Base-by-base conservation (phyloP, 345 rosid genomes). In the Camelina sativa region DNA sequence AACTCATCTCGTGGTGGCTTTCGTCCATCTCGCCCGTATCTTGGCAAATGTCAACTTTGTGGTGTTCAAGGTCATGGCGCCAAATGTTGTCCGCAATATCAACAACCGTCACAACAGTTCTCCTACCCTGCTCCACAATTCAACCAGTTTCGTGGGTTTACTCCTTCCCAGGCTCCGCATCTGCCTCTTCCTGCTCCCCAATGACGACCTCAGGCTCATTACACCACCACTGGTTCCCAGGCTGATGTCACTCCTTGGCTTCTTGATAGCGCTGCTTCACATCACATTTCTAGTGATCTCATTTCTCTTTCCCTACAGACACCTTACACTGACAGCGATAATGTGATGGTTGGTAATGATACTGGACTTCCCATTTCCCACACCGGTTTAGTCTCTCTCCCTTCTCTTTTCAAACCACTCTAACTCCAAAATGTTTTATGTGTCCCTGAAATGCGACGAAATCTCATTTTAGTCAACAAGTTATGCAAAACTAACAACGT, bases 161-260 rank as follows among this genome's bases (percentile, higher is more conserved):
- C 28, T 25, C 28, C 28, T 25, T 25, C 28, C 28, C 28, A 3
- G 4, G 0, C 50, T 1, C 50, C 58, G 0, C 58, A 22, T 1
- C 16, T 53, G 0, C 58, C 58, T 0, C 8, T 12, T 0, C 34
- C 34, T 0, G 4, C 34, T 1, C 34, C 34, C 0, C 32, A 53
- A 4, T 23, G 58, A 16, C 9, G 37, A 0, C 2, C 7, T 0
- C 34, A 23, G 0, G 58, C 34, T 1, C 34, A 53, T 5, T n/a
- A 53, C 8, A 53, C 34, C 0, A 11, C 34, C 0, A 52, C 7
- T 28, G 0, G 7, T 1, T 3, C 32, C 0, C 46, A 41, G 11
- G 15, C 46, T 3, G n/a, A 23, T 1, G 0, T 53, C 4, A 11
- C 58, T 11, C 58, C 61, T 0, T 56, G 61, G 50, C 15, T 51